Evolutionary conservation across 2,329 filamentous ascomycete genomes (phyloP), one percentile per base, ranked within the genome.

Genomic region (Ascomycota sp.): DNA sequence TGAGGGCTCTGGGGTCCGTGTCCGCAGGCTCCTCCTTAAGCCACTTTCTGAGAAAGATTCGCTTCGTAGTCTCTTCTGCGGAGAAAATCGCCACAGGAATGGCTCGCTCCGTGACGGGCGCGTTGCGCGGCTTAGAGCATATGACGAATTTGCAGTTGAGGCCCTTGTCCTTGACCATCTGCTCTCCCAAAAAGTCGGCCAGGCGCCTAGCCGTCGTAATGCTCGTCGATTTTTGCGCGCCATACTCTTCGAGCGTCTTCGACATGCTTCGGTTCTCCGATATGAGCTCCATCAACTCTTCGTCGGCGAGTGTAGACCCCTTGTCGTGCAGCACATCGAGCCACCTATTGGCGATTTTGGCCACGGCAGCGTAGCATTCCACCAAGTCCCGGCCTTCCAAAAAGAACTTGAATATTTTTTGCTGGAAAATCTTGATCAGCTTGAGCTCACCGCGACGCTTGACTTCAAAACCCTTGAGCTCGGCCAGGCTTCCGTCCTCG

Each of bases 131-230:
- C 37, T 68, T 71, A 10, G 82, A 68, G 30, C 85, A 93, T 45
- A 99, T 94, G 49, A 99, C 94, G 52, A 95, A 99, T 55, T 95
- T 95, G 73, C 89, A 99, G 58, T 98, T 98, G 41, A 99, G 53
- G 4, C 89, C 89, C 53, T 95, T 98, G 55, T 99, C 91, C 47
- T 98, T 98, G 43, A 94, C 75, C 91, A 99, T 99, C 47, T 93
- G 83, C 48, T 94, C 86, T 23, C 89, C 89, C 36, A 99, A 49
- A 47, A 99, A 99, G 45, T 98, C 89, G 23, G 89, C 89, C 25
- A 99, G 56, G 37, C 89, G 82, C 44, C 77, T 89, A 8, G 89
- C 89, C 0, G 89, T 99, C 2, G 89, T 99, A 49, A 99, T 98
- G n/a, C 89, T 93, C 1, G 89, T 98, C 1, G 86, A 95, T 49